Percentiles rank a stretch among this genome's conserved stretches.
Conservation (phyloP, 345 rosid genomes). For the Citrus australasica region DNA sequence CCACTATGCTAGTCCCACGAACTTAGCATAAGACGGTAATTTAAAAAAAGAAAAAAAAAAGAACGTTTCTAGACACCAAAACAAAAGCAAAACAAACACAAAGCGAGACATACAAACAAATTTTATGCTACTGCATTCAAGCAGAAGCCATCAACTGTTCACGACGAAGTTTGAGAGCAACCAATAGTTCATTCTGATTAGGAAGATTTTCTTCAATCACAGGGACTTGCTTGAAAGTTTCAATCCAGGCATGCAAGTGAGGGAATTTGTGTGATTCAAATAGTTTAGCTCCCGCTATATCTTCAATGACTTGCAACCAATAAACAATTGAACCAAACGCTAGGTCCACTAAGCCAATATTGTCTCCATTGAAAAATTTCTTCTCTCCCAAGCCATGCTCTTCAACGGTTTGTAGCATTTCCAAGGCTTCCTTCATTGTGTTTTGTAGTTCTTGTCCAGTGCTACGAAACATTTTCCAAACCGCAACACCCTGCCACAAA, state of each 20-base stretch:
- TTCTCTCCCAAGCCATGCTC: conserved; percentile 2
- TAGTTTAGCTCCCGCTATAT: neutral
- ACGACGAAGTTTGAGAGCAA: neutral
- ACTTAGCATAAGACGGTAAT: neutral
- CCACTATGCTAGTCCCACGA: too few species aligned
- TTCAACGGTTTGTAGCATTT: neutral
- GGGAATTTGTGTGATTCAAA: neutral
- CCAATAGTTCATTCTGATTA: neutral
- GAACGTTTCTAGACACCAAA: neutral
- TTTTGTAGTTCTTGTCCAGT: neutral
- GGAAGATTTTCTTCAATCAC: neutral
- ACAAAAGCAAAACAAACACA: neutral
- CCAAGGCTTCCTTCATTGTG: neutral
- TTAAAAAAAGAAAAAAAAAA: neutral
- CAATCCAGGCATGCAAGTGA: neutral
- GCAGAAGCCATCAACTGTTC: neutral
- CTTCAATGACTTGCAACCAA: neutral
- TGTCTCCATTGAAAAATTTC: conserved; percentile 5
- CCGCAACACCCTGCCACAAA: neutral
- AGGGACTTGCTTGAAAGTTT: neutral
- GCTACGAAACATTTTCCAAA: neutral
- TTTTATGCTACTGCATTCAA: neutral
- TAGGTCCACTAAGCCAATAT: conserved; percentile 1
- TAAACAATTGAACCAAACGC: neutral
- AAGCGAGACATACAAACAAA: neutral